These are phyloP conservation scores for Pythium aristosporum DNA, from an alignment of 352 stramenopile genomes.

Conservation along the genomic window DNA sequence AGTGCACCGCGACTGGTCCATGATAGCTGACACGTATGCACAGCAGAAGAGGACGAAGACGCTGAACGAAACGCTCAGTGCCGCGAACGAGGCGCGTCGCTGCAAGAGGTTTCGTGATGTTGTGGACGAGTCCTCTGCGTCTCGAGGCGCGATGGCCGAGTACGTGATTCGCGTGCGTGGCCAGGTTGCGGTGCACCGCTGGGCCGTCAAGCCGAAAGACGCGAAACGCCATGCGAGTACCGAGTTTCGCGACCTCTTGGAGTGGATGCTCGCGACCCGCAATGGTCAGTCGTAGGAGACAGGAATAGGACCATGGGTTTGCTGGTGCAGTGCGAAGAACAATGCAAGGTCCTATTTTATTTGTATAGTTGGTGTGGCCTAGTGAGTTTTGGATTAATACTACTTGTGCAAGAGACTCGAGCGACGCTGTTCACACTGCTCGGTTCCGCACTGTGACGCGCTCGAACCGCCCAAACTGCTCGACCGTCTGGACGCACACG, in stretches of 20 bases:
- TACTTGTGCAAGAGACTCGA: neutral
- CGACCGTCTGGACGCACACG: conserved; percentile 5
- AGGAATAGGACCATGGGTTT: neutral
- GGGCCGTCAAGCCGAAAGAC: neutral
- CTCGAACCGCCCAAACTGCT: conserved; percentile 18
- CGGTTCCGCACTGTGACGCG: conserved; percentile 2
- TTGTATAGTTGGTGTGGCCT: neutral
- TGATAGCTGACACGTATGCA: neutral
- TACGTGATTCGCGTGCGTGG: conserved; percentile 2
- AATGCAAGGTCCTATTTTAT: too few relatives aligned
- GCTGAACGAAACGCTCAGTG: neutral
- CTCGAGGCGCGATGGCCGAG: neutral
- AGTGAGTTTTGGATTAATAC: neutral
- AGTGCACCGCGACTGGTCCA: neutral
- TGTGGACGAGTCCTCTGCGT: neutral
- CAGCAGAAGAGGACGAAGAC: neutral
- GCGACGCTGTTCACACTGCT: neutral
- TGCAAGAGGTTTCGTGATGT: neutral
- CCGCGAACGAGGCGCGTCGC: neutral
- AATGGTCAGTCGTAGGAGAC: neutral
- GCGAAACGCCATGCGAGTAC: neutral
- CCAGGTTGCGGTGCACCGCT: neutral
- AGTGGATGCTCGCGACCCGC: neutral
- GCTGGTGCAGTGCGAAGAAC: too few relatives aligned
- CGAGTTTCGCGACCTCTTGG: neutral